Base-by-base conservation (phyloP, 176 grass and related monocot species). In the Tuctoria greenei region DNA sequence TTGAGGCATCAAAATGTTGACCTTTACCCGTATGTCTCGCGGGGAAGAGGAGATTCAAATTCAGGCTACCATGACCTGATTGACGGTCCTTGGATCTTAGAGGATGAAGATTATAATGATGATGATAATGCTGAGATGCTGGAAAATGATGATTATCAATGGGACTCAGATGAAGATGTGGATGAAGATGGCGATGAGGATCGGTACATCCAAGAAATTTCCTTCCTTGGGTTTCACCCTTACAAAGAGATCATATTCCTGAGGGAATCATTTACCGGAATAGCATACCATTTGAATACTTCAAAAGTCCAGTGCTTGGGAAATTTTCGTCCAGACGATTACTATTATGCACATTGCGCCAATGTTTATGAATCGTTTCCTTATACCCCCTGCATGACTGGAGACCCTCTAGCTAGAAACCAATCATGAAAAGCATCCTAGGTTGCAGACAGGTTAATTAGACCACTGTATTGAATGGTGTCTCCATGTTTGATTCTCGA, bases 271-370 rank as follows among this genome's bases (percentile, higher is more conserved):
- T 61, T 61, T 61, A 41, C 1, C 13, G 72, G 38, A 61, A 17
- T 74, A 41, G 55, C 72, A 11, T 75, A 62, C 40, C 57, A 75
- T 75, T 75, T 63, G 25, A 63, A 63, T 63, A 75, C 2, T 8
- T 63, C 73, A 2, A 75, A 47, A 43, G 25, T 63, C 3, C 58
- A 63, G 4, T 75, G 34, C 9, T 45, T 75, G 16, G 73, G 73
- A 1, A 62, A 21, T 46, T 31, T 63, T n/a, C 16, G 6, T 10
- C 73, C 73, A 46, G 34, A 61, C 11, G 10, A 12, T 15, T 75
- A 75, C 41, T 12, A 75, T 10, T 20, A 35, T 8, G 5, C 0
- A 0, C 4, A 46, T 31, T 12, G 24, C 0, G 13, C 40, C 17
- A 56, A 39, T 31, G 38, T 73, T 16, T 56, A 58, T 25, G 71